Base-by-base conservation (phyloP, 345 rosid species). In the Clarkia xantiana region DNA sequence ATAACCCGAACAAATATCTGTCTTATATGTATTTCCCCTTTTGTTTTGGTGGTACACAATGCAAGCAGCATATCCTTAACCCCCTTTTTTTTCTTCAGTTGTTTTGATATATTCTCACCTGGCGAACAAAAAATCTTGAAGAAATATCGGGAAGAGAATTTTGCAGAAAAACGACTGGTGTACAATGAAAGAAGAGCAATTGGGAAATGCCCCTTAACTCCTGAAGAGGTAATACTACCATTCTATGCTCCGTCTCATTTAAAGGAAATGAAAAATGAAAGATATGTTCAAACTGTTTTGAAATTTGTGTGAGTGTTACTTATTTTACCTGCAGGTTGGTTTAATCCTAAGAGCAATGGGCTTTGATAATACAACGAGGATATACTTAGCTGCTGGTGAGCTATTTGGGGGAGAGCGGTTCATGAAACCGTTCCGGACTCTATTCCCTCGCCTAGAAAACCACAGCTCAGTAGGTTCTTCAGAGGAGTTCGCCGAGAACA, bases 361-460 rank as follows among this genome's bases (percentile, higher is more conserved):
- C 18, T 93, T 93, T 51, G 82, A 78, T 70, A 87, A 93, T 72
- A 69, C 96, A 60, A 82, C 96, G 46, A 68, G 82, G 64, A 82
- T 93, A 69, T 84, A 80, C 67, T 66, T 93, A 66, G 99, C 99
- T 45, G 95, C 99, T 23, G 96, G 99, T 50, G 94, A 87, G 43
- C 65, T 93, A 54, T 87, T 84, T 75, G 99, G 99, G 47, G 99
- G 96, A 52, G 84, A 87, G 63, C 57, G 72, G 59, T 93, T 84
- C 61, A 80, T 87, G 94, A 78, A 76, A 53, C 99, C 96, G 11
- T 93, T 93, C 41, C 65, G 81, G 55, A 57, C 69, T 17, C 61
- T 87, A 41, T 91, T 91, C 63, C 94, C 99, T 63, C 81, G 59
- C 63, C 94, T 91, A 12, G 90, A 84, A 61, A 91, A 86, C 73